Conservation (phyloP, 1,284 basidiomycete genomes). For the Apiotrichum domesticum region DNA sequence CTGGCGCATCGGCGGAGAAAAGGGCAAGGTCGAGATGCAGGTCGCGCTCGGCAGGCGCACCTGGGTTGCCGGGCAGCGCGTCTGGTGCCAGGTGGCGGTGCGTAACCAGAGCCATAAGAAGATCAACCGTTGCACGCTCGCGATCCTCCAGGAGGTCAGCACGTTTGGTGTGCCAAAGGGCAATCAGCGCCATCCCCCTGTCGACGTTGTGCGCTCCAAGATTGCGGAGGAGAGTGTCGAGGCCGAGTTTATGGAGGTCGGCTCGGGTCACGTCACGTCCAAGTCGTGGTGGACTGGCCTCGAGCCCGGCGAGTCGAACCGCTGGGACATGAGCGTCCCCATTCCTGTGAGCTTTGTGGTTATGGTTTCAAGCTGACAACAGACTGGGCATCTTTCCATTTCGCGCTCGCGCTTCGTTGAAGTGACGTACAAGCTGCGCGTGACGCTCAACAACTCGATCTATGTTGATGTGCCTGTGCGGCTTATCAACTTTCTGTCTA, state of each 20-base stretch:
- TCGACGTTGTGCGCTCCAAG: constrained; percentile 49
- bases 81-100: constrained; percentile 64
- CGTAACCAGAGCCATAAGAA: constrained; percentile 68
- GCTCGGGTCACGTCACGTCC: constrained; percentile 63
- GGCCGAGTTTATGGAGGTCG: constrained; percentile 54
- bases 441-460: constrained; percentile 63
- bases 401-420: constrained; percentile 70
- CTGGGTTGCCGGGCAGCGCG: constrained; percentile 82
- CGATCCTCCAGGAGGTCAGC: constrained; percentile 66
- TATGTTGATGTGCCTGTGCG: constrained; percentile 44
- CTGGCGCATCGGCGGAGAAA: constrained; percentile 57
- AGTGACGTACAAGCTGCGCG: constrained; percentile 68
- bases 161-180: constrained; percentile 57
- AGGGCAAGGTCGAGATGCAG: constrained; percentile 64
- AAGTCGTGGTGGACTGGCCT: constrained; percentile 85
- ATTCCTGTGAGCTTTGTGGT: constrained; percentile 59
- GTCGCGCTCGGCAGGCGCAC: constrained; percentile 66
- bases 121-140: constrained; percentile 62
- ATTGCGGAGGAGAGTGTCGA: constrained; percentile 62
- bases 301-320: constrained; percentile 54
- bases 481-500: constrained; percentile 46
- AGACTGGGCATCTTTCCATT: constrained; percentile 70
- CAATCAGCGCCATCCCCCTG: constrained; percentile 47
- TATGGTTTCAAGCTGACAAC: constrained; percentile 5
- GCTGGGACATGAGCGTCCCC: constrained; percentile 57